Conservation (phyloP, 768 basidiomycete genomes). For the Lactarius indigo region DNA sequence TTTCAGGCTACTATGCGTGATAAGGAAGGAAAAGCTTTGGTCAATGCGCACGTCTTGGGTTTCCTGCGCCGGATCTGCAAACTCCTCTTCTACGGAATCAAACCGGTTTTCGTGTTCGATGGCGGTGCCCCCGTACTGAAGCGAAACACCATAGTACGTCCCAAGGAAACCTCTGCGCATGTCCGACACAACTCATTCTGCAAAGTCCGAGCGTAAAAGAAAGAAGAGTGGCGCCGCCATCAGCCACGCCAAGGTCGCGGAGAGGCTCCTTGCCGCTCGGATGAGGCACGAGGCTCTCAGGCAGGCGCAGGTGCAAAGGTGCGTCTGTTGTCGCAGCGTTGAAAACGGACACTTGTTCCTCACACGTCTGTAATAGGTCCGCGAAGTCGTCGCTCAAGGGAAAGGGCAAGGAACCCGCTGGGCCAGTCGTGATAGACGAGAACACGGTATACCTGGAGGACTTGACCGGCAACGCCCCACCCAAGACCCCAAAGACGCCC, state of each 20-base stretch:
- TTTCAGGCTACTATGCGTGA: constrained; percentile 99
- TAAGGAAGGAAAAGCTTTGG: constrained; percentile 85
- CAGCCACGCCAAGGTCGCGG: constrained; percentile 83
- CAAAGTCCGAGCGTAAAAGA: constrained; percentile 78
- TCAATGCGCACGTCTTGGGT: constrained; percentile 93
- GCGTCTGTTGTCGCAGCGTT: constrained; percentile 27
- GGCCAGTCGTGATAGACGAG: constrained; percentile 57
- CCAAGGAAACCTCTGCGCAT: background rate
- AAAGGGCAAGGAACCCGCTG: constrained; percentile 45
- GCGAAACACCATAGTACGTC: constrained; percentile 77
- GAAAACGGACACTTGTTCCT: background rate
- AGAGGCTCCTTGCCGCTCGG: constrained; percentile 89
- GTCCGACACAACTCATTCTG: background rate
- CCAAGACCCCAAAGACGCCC: constrained; percentile 37
- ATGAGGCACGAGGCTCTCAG: constrained; percentile 85
- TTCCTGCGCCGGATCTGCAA: constrained; percentile 90
- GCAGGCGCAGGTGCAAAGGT: constrained; percentile 48
- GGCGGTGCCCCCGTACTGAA: constrained; percentile 93
- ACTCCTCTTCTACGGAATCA: constrained; percentile 94
- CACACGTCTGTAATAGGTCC: constrained; percentile 2
- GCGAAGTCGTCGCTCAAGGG: constrained; percentile 33
- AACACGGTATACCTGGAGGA: constrained; percentile 89
- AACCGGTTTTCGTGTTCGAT: constrained; percentile 98
- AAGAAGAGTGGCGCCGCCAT: constrained; percentile 89
- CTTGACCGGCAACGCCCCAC: constrained; percentile 51